Conservation (phyloP, 768 basidiomycete species). For the Termitomyces sp. region DNA sequence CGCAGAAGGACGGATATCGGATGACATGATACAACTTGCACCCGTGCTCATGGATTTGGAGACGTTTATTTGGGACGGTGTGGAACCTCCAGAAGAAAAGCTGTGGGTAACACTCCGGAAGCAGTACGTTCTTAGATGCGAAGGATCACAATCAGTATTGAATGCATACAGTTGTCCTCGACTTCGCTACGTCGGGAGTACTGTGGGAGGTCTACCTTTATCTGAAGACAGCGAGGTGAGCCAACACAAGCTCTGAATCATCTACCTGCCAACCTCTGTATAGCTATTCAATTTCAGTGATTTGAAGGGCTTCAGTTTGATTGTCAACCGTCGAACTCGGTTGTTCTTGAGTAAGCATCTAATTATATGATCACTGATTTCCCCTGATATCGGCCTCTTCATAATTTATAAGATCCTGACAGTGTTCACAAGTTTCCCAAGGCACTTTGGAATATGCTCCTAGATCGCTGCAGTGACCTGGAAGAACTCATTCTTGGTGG, state of each 20-base stretch:
- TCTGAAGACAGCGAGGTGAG: constrained; percentile 17
- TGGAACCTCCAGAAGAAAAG: constrained; percentile 14
- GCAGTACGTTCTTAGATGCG: constrained; percentile 6
- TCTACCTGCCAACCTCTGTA: neutral
- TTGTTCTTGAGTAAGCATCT: constrained; percentile 3
- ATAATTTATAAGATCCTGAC: constrained; percentile 6
- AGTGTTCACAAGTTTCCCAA: constrained; percentile 11
- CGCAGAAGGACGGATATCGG: constrained; percentile 9
- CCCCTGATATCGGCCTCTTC: neutral
- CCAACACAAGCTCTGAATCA: neutral
- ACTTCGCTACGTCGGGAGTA: constrained; percentile 16
- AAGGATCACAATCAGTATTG: neutral
- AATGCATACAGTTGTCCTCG: constrained; percentile 16
- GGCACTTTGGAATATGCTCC: constrained; percentile 51
- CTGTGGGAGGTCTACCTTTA: constrained; percentile 13
- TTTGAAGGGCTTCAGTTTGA: constrained; percentile 16
- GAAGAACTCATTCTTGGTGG: constrained; percentile 34
- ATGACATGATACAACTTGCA: constrained; percentile 9
- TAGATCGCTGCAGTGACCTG: constrained; percentile 35
- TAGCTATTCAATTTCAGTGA: constrained; percentile 19
- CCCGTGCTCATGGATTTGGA: constrained; percentile 12
- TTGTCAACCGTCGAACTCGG: constrained; percentile 11
- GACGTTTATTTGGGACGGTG: constrained; percentile 21
- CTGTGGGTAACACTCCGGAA: constrained; percentile 16
- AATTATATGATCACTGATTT: neutral